These are phyloP conservation scores for Gigaspora rosea DNA, from an alignment of 192 early-diverging fungal species.

Conservation along the genomic window DNA sequence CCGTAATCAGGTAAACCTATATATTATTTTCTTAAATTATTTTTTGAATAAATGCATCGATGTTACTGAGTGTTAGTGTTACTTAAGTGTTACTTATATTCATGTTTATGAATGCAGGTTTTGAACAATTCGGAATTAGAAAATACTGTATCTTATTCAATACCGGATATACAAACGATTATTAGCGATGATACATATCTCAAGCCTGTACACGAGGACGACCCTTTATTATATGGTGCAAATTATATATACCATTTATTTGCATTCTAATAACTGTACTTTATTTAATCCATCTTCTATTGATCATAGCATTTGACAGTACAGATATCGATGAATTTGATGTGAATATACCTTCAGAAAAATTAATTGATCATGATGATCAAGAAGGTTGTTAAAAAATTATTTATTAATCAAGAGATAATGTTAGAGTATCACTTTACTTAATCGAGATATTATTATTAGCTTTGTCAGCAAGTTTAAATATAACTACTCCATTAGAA, in stretches of 20 bases:
- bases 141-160: conserved; percentile 34
- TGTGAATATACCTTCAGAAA: conserved; percentile 23
- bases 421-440: no score
- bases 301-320: conserved; percentile 60
- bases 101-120: conserved; percentile 20
- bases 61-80: neutral
- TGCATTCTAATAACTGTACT: neutral
- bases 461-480: conserved; percentile 27
- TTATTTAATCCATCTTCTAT: neutral
- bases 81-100: neutral
- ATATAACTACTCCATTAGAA: conserved; percentile 54
- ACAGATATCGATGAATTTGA: conserved; percentile 61
- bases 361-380: conserved; percentile 29
- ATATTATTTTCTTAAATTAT: neutral
- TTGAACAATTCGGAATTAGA: conserved; percentile 33
- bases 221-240: conserved; percentile 64
- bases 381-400: neutral
- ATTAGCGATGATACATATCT: conserved; percentile 68
- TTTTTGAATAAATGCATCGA: neutral
- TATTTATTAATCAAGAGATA: no score
- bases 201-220: conserved; percentile 66
- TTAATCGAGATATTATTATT: no score
- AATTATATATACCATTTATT: neutral
- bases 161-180: conserved; percentile 57
- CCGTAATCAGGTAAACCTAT: conserved; percentile 40